Base-by-base conservation (phyloP, 2,329 filamentous ascomycete genomes). In the Penicillium aurantiogriseum region DNA sequence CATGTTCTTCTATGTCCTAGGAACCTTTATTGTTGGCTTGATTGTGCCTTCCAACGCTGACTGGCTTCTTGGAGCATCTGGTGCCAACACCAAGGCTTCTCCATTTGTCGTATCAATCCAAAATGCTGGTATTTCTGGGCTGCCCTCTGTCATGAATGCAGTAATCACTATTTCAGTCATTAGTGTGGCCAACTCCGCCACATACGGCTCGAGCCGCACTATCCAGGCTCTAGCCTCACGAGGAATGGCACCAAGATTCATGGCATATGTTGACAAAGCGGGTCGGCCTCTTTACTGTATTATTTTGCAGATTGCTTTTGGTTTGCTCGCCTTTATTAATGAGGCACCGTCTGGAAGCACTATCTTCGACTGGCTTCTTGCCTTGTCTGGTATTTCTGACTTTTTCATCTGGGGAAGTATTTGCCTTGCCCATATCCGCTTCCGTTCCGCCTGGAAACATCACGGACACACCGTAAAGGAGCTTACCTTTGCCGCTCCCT, bases 371-470 rank as follows among this genome's bases (percentile, higher is more conserved):
- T 88, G 86, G 86, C 81, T 89, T 2, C 80, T 85, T 27, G 83
- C 86, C 6, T 76, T 88, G 13, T 87, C 85, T 3, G 86, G 84
- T 53, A 79, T 88, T 2, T 81, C 82, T 13, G 80, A 84, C 25
- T 79, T 88, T 44, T 88, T 88, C 71, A 84, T 85, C 17, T 89
- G 86, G 86, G 84, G 80, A 23, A 85, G 82, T 45, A 87, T 89
- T 65, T 87, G 85, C 69, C 70, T 86, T 19, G 80, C 85, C 2
- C 88, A 90, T 66, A 88, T 90, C 67, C 85, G 87, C 21, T 88
- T 88, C 81, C 85, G 86, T 38, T 62, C 67, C 5, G 86, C 85
- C 0, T 88, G 86, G 86, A 71, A 51, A n/a, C 46, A 63, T 17
- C 80, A 87, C 55, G 85, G 85, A 25, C 84, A 83, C 65, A 80